These are phyloP conservation scores for Fusarium sp. DNA, from an alignment of 2,329 filamentous ascomycete species.

Conservation along the genomic window DNA sequence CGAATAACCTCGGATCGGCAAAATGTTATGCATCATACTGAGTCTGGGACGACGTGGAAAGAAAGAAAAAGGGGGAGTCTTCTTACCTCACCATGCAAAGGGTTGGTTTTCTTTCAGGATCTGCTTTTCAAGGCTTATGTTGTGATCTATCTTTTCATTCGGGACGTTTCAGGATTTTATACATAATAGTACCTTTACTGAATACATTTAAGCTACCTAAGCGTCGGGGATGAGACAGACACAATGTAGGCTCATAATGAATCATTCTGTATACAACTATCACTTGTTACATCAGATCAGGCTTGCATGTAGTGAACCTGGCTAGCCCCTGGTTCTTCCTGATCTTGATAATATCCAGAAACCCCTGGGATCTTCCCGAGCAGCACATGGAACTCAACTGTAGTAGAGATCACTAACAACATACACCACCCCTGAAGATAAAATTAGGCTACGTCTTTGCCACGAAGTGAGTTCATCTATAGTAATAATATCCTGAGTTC, in stretches of 20 bases:
- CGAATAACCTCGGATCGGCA: slow-evolving; percentile 28
- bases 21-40: slow-evolving; percentile 29
- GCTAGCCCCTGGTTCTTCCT: background rate
- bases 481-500: too few species aligned
- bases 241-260: background rate
- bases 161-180: background rate
- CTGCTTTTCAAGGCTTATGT: background rate
- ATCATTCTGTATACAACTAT: background rate
- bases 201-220: accelerated
- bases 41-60: background rate
- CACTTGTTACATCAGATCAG: background rate
- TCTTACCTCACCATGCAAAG: background rate
- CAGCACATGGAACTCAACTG: background rate
- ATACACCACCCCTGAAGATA: too few species aligned
- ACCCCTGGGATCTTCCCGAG: background rate
- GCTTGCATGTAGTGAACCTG: background rate
- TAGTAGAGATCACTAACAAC: accelerated
- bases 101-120: accelerated
- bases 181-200: accelerated
- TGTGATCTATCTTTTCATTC: background rate
- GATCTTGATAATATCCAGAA: background rate
- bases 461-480: too few species aligned
- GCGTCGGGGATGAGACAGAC: too few species aligned
- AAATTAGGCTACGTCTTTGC: too few species aligned
- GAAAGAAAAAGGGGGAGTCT: accelerated